Evolutionary conservation across 805 yeast genomes (phyloP).

Genomic region (Phaffomyces antillensis): DNA sequence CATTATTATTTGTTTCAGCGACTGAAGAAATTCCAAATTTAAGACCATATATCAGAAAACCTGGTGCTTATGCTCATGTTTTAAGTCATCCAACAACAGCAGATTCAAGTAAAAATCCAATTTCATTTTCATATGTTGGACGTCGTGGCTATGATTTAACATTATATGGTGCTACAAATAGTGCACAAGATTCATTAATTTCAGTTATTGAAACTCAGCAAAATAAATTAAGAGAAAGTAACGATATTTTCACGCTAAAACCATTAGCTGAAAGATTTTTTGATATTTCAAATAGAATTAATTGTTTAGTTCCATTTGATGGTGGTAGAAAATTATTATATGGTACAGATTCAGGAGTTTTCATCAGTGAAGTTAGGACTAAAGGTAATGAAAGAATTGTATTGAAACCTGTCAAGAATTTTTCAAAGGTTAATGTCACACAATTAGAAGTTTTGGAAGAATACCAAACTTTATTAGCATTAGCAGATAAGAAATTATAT

Average conservation of each 20-base stretch:
- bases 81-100: conserved; percentile 16
- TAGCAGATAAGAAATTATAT: conserved; percentile 74
- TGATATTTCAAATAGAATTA: conserved; percentile 67
- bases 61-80: conserved; percentile 24
- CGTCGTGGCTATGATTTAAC: conserved; percentile 40
- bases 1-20: conserved; percentile 64
- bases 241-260: conserved; percentile 74
- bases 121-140: conserved; percentile 43
- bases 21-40: conserved; percentile 73
- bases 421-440: conserved; percentile 68
- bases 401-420: conserved; percentile 67
- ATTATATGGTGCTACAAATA: conserved; percentile 34
- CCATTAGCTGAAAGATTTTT: conserved; percentile 72
- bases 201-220: conserved; percentile 81
- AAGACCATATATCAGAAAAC: conserved; percentile 32
- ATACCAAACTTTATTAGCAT: conserved; percentile 71
- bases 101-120: conserved; percentile 31
- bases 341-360: conserved; percentile 90
- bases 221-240: conserved; percentile 55
- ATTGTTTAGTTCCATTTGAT: conserved; percentile 89
- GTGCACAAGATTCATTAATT: conserved; percentile 70
- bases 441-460: conserved; percentile 92
- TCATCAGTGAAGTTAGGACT: conserved; percentile 60
- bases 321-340: conserved; percentile 87
- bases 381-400: conserved; percentile 44